Conservation (phyloP, 495 filamentous ascomycete genomes). For the Cercophora scortea region DNA sequence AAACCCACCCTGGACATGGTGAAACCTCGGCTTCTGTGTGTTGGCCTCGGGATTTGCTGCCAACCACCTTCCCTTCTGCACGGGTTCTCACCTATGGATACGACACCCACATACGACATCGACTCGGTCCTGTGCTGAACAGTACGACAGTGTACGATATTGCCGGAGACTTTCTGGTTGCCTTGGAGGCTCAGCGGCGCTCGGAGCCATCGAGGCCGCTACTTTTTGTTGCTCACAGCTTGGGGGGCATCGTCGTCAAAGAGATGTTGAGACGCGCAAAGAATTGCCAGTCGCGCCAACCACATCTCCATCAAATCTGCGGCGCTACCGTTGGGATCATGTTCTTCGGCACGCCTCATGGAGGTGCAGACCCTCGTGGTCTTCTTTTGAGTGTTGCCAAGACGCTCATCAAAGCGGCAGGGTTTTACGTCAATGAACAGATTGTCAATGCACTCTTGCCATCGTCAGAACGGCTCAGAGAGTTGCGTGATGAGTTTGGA, state of each 20-base stretch:
- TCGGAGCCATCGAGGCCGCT: constrained; percentile 21
- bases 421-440: constrained; percentile 17
- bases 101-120: constrained; percentile 30
- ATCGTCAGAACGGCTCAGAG: constrained; percentile 19
- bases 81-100: constrained; percentile 47
- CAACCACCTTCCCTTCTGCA: constrained; percentile 32
- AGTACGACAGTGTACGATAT: constrained; percentile 29
- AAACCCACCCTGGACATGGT: not conserved
- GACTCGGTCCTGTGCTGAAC: constrained; percentile 13
- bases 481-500: constrained; percentile 24
- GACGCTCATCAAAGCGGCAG: constrained; percentile 11
- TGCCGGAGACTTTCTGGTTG: constrained; percentile 26
- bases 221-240: constrained; percentile 44
- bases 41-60: constrained; percentile 45
- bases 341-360: constrained; percentile 39
- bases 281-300: constrained; percentile 4
- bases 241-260: constrained; percentile 46
- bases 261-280: constrained; percentile 26
- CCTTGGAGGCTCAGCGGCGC: constrained; percentile 23
- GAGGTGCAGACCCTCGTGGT: constrained; percentile 22
- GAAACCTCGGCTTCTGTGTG: constrained; percentile 1
- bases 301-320: constrained; percentile 18
- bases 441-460: constrained; percentile 22
- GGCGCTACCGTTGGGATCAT: constrained; percentile 29
- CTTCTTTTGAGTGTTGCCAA: constrained; percentile 7